Conservation (phyloP, 2,329 filamentous ascomycete genomes). For the Pseudogymnoascus sp. region DNA sequence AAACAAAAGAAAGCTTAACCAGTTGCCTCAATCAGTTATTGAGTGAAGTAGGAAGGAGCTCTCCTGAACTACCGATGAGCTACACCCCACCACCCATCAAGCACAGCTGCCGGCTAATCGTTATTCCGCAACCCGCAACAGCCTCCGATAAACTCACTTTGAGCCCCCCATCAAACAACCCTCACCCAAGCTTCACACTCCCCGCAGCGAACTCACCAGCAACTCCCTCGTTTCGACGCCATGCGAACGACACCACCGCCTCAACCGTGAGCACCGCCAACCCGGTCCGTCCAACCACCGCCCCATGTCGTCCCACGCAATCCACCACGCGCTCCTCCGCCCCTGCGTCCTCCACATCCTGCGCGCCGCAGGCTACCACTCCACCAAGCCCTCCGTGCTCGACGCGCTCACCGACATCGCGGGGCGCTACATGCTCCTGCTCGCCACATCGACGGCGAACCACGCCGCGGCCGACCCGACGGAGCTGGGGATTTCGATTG, state of each 20-base stretch:
- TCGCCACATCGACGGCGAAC: constrained; percentile 63
- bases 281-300: background rate
- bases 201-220: background rate
- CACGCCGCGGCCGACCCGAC: constrained; percentile 45
- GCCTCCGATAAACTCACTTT: background rate
- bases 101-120: background rate
- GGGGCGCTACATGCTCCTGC: constrained; percentile 66
- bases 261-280: background rate
- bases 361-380: constrained; percentile 82
- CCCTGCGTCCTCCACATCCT: constrained; percentile 86
- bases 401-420: constrained; percentile 84
- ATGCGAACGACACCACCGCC: background rate
- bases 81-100: background rate
- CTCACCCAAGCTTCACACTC: background rate
- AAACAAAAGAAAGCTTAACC: background rate
- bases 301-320: background rate
- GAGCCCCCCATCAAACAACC: background rate
- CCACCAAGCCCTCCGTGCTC: constrained; percentile 70
- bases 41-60: background rate
- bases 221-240: background rate
- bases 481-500: constrained; percentile 46
- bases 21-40: background rate
- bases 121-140: background rate
- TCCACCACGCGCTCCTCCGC: constrained; percentile 72
- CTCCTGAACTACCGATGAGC: background rate